phyloP scores from a whole-genome alignment of 805 yeast species.

The Schwanniomyces polymorphus region DNA sequence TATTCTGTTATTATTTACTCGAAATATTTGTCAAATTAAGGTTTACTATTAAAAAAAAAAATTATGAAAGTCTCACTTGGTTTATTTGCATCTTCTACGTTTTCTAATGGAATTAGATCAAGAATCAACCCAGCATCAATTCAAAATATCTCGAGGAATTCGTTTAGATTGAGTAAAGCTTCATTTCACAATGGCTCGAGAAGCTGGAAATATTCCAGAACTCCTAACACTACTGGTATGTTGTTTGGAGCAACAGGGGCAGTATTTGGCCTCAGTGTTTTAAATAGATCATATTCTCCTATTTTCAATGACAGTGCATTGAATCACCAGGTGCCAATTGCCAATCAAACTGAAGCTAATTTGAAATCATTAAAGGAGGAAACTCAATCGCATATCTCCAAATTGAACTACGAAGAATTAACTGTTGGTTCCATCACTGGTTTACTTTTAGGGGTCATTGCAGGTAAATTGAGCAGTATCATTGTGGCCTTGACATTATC shows the following conservation, averaged over 20 bases:
- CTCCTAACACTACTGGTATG: neutral
- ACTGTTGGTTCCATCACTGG: conserved; percentile 67
- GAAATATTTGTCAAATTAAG: neutral
- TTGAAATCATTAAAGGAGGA: neutral
- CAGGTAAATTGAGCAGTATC: conserved; percentile 60
- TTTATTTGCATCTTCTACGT: neutral
- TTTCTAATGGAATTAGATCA: neutral
- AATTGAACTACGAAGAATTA: conserved; percentile 58
- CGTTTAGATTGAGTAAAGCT: neutral
- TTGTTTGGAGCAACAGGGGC: neutral
- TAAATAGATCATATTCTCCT: neutral
- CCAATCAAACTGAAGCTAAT: neutral
- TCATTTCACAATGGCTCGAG: neutral
- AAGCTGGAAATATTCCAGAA: neutral
- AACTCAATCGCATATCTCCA: neutral
- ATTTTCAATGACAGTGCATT: neutral
- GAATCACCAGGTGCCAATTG: neutral
- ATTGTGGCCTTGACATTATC: conserved; percentile 53
- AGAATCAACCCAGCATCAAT: neutral
- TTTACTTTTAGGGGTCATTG: conserved; percentile 53
- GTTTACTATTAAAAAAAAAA: neutral
- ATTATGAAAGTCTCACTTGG: neutral
- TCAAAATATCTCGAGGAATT: neutral
- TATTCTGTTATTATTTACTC: neutral
- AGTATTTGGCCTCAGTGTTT: neutral